These are phyloP conservation scores for Jimgerdemannia lactiflua DNA, from an alignment of 192 early-diverging fungal species.

Conservation along the genomic window DNA sequence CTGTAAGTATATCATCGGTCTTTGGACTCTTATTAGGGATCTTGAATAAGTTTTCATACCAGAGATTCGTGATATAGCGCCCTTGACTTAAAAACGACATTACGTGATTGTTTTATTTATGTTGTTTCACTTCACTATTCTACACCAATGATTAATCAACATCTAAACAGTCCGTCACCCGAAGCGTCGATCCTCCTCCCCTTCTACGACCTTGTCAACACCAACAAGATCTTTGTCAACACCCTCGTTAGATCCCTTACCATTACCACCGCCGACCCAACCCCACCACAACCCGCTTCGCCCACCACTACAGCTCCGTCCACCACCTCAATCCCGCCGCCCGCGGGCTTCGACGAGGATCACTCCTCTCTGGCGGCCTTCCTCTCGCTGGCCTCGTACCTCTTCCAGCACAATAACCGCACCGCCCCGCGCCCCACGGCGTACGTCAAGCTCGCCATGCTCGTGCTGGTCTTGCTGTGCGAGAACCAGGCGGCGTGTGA, in stretches of 20 bases:
- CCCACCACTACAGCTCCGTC: no score
- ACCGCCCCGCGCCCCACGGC: conserved; percentile 23
- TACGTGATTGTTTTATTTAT: no score
- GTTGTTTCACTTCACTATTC: no score
- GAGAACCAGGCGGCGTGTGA: conserved; percentile 39
- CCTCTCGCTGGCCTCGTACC: conserved; percentile 46
- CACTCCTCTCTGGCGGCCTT: conserved; percentile 30
- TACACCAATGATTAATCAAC: no score
- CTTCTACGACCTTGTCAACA: conserved; percentile 47
- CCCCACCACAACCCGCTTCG: conserved; percentile 4
- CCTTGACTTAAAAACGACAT: no score
- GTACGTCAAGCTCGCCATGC: conserved; percentile 45
- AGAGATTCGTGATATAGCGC: no score
- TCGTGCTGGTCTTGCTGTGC: conserved; percentile 35
- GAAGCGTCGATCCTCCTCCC: conserved; percentile 37
- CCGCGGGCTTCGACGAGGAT: neutral
- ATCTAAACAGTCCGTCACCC: conserved; percentile 39
- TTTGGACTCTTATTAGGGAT: no score
- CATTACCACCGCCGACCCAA: neutral
- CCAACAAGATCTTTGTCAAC: conserved; percentile 34
- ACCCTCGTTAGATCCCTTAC: conserved; percentile 22
- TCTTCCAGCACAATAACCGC: conserved; percentile 47
- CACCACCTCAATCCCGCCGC: no score
- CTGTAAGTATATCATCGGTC: conserved; percentile 21
- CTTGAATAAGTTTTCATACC: no score